phyloP scores from a whole-genome alignment of 2,329 filamentous ascomycete species.

The Chrysoporthe cubensis region DNA sequence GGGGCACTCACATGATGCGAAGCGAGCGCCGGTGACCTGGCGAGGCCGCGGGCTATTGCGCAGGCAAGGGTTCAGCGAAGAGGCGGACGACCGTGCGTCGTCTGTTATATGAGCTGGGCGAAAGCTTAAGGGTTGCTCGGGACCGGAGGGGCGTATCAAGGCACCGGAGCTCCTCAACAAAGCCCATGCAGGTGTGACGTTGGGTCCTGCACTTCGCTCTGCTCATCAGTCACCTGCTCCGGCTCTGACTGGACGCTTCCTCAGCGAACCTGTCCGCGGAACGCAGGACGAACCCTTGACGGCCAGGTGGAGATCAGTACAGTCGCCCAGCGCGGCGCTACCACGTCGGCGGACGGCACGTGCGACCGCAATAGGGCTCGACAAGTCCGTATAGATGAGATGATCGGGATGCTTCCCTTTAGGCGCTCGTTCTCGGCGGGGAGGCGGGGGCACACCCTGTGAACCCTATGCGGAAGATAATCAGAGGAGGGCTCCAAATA shows the following conservation, averaged over 20 bases:
- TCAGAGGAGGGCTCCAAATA: constrained; percentile 18
- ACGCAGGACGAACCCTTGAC: neutral
- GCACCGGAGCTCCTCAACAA: constrained; percentile 4
- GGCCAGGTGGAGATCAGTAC: constrained; percentile 15
- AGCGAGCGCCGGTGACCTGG: constrained; percentile 32
- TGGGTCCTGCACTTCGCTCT: constrained; percentile 8
- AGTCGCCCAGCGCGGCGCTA: constrained; percentile 10
- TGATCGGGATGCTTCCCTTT: neutral
- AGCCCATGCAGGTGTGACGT: constrained; percentile 25
- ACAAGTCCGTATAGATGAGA: neutral
- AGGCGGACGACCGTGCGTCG: neutral
- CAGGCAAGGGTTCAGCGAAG: constrained; percentile 10
- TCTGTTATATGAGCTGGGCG: constrained; percentile 7
- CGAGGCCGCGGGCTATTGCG: constrained; percentile 24
- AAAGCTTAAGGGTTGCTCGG: constrained; percentile 15
- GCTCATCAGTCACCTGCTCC: neutral
- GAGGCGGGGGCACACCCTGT: constrained; percentile 12
- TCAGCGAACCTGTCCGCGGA: constrained; percentile 1
- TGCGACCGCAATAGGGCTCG: constrained; percentile 1
- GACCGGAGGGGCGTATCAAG: constrained; percentile 18
- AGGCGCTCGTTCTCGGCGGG: neutral
- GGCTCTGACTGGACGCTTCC: constrained; percentile 3
- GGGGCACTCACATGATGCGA: constrained; percentile 42
- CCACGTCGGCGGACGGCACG: constrained; percentile 11
- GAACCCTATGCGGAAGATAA: constrained; percentile 17